Conservation (phyloP, 768 basidiomycete genomes). For the Coprinellus micaceus region DNA sequence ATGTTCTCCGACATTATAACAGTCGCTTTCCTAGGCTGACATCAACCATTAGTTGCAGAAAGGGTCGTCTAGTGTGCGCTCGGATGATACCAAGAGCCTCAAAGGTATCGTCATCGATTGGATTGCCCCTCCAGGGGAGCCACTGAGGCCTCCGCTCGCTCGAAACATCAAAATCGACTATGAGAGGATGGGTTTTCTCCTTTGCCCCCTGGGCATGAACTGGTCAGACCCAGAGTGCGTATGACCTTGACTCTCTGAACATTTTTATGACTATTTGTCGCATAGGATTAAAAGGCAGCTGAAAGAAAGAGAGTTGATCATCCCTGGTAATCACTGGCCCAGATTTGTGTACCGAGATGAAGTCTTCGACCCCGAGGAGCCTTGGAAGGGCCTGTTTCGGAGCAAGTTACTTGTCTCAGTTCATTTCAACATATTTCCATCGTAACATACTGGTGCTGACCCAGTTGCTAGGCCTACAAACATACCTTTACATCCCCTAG, state of each 20-base stretch:
- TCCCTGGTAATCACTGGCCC: conserved; percentile 11
- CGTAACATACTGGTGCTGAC: background rate
- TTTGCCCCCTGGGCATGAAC: conserved; percentile 25
- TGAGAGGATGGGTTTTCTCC: conserved; percentile 21
- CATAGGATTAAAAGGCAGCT: no score
- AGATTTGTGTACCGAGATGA: conserved; percentile 15
- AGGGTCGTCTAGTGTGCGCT: conserved; percentile 20
- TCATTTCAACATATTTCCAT: no score
- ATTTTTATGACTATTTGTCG: no score
- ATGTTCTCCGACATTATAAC: no score
- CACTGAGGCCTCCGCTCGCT: background rate
- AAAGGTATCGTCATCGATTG: conserved; percentile 19
- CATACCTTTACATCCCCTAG: background rate
- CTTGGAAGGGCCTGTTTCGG: conserved; percentile 18
- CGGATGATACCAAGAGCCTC: conserved; percentile 21
- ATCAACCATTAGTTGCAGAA: conserved; percentile 16
- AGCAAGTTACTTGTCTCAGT: background rate
- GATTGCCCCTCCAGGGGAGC: conserved; percentile 10
- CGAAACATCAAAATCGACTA: conserved; percentile 15
- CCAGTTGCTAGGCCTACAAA: background rate
- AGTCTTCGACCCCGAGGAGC: conserved; percentile 6
- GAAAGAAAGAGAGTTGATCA: conserved; percentile 7
- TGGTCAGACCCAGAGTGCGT: conserved; percentile 17
- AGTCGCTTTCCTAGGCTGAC: no score
- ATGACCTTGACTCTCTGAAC: no score